phyloP scores from a whole-genome alignment of 495 filamentous ascomycete species.

The Apodospora peruviana region DNA sequence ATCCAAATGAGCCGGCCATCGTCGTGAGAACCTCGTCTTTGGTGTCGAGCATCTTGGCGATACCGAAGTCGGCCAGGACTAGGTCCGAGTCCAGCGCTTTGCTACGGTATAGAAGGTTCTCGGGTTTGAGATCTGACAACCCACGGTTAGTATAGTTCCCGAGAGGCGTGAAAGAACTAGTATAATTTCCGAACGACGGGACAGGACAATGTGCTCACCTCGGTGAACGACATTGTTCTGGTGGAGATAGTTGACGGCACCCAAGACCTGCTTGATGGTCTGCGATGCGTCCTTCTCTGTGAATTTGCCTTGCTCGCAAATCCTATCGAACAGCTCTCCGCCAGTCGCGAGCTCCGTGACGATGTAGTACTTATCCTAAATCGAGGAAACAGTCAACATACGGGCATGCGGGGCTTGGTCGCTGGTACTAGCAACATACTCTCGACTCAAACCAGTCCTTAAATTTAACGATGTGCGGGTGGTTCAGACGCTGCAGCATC shows the following conservation, averaged over 20 bases:
- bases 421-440: slow-evolving; percentile 34
- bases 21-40: slow-evolving; percentile 89
- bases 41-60: slow-evolving; percentile 94
- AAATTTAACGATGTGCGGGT: slow-evolving; percentile 96
- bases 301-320: slow-evolving; percentile 97
- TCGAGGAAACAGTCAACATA: slow-evolving; percentile 8
- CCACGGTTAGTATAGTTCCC: slow-evolving; percentile 3
- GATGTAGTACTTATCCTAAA: slow-evolving; percentile 98
- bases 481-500: slow-evolving; percentile 82
- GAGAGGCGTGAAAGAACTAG: neutral
- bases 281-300: slow-evolving; percentile 98
- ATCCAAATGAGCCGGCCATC: slow-evolving; percentile 98
- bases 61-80: slow-evolving; percentile 96
- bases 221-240: slow-evolving; percentile 93
- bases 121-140: slow-evolving; percentile 95
- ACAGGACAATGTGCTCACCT: slow-evolving; percentile 60
- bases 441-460: slow-evolving; percentile 99
- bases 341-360: slow-evolving; percentile 95
- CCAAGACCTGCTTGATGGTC: slow-evolving; percentile 91
- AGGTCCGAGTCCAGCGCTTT: slow-evolving; percentile 69
- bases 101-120: slow-evolving; percentile 93
- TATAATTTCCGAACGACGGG: too few species aligned
- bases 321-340: slow-evolving; percentile 95
- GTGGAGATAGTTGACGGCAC: slow-evolving; percentile 92
- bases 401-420: neutral